These are phyloP conservation scores for Ensete glaucum DNA, from an alignment of 176 grass and related monocot genomes.

Conservation along the genomic window DNA sequence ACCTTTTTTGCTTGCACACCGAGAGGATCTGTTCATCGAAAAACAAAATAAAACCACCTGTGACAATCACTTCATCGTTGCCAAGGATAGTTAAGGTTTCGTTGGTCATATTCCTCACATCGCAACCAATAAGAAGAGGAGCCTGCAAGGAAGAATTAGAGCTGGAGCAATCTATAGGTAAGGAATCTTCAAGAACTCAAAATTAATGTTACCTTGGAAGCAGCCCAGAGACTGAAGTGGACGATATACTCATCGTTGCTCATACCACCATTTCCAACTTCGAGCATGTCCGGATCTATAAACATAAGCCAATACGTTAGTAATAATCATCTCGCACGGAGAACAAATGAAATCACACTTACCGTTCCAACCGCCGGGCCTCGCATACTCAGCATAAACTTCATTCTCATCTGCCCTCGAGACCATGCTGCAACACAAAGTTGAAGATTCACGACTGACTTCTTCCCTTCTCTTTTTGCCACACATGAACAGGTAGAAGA, in stretches of 20 bases:
- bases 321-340: background rate
- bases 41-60: background rate
- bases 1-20: conserved; percentile 90
- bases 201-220: conserved; percentile 50
- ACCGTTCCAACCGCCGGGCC: conserved; percentile 86
- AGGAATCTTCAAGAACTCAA: background rate
- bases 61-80: conserved; percentile 82
- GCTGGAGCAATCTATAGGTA: background rate
- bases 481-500: too few relatives aligned
- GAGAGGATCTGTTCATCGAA: conserved; percentile 40
- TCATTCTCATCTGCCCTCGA: conserved; percentile 81
- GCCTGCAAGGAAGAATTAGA: conserved; percentile 30
- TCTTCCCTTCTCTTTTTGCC: background rate
- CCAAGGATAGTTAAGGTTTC: conserved; percentile 55
- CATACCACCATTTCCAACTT: conserved; percentile 89
- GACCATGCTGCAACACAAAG: conserved; percentile 42
- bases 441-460: too few relatives aligned
- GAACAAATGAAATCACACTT: background rate
- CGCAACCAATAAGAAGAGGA: conserved; percentile 84
- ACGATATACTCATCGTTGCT: conserved; percentile 58
- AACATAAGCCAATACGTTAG: background rate
- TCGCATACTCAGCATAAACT: conserved; percentile 73
- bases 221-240: conserved; percentile 86
- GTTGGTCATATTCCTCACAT: conserved; percentile 58
- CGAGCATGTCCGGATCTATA: conserved; percentile 42